Evolutionary conservation across 139 green algal species (phyloP).

Genomic region (Closterium sp.): DNA sequence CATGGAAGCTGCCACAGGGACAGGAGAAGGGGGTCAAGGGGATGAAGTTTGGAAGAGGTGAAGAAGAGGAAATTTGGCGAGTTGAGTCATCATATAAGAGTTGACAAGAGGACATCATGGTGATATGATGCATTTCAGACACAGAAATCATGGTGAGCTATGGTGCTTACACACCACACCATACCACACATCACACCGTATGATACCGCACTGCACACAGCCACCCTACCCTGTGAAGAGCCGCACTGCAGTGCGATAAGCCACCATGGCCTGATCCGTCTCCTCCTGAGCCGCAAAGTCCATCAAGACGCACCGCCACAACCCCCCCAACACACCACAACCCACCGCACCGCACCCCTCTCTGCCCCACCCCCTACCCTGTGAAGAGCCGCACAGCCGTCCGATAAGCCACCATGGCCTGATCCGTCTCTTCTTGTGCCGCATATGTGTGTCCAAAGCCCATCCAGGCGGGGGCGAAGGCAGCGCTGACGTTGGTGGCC

Average conservation of each 20-base stretch:
- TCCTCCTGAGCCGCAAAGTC: constrained; percentile 64
- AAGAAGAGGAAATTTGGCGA: too few species aligned
- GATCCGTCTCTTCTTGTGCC: constrained; percentile 75
- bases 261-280: constrained; percentile 90
- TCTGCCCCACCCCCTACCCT: constrained; percentile 65
- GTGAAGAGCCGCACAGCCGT: constrained; percentile 90
- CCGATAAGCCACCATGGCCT: constrained; percentile 95
- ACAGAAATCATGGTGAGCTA: too few species aligned
- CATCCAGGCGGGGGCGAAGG: constrained; percentile 88
- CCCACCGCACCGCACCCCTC: constrained; percentile 83
- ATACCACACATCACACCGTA: too few species aligned
- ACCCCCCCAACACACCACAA: too few species aligned
- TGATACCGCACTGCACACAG: too few species aligned
- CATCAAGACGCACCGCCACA: neutral
- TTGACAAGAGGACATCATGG: too few species aligned
- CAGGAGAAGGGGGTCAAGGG: too few species aligned
- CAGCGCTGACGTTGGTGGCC: constrained; percentile 75
- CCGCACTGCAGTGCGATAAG: constrained; percentile 87
- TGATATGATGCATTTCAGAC: too few species aligned
- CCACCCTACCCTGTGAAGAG: constrained; percentile 89
- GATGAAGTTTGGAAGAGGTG: too few species aligned
- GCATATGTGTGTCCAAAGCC: constrained; percentile 90
- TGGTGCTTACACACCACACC: too few species aligned
- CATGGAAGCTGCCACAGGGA: constrained; percentile 63
- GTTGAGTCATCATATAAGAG: too few species aligned